Evolutionary conservation across 2,329 filamentous ascomycete genomes (phyloP), one percentile per base, ranked within the genome.

Genomic region (Kalmusia sp.): DNA sequence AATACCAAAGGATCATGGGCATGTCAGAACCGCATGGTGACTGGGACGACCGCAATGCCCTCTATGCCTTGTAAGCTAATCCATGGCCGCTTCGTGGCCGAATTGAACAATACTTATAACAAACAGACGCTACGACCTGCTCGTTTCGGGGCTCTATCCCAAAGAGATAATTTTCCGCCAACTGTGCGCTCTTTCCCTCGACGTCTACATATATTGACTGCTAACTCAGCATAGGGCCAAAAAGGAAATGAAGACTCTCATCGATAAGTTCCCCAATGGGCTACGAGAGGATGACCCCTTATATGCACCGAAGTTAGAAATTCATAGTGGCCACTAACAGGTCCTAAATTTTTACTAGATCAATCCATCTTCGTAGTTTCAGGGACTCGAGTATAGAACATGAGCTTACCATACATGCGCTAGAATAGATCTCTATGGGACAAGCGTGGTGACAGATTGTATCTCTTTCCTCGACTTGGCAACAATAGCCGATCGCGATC

Each of bases 1-100:
- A 40, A 8, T 59, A 57, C 31, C 38, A 54, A 34, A 19, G 28
- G 24, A 21, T 48, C 30, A 45, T 49, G 21, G 50, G 50, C n/a
- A 28, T 51, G 15, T 53, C 56, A 6, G 34, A 49, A 33, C 56
- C 56, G n/a, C 17, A 12, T 14, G 6, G 34, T 14, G 34, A 38
- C 17, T 38, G 17, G 34, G 34, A 38, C 34, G 34, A 38, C 17
- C 34, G 34, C 5, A 38, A 38, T 38, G 34, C 34, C 6, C 34
- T 38, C 6, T 38, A 38, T 38, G 34, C 34, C 6, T 22, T 38
- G 34, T 21, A 38, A 19, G 34, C 19, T 17, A n/a, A 14, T 14
- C 14, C 12, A 19, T 38, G 34, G 14, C 6, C 4, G 19, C 6
- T 14, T 21, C 12, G 6, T 38, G 34, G 14, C 6, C 4, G 19